Percentiles rank a stretch among this genome's conserved stretches.
These are phyloP conservation scores for Cladosporium cucumerinum DNA, from an alignment of 2,329 filamentous ascomycete species.

Conservation along the genomic window DNA sequence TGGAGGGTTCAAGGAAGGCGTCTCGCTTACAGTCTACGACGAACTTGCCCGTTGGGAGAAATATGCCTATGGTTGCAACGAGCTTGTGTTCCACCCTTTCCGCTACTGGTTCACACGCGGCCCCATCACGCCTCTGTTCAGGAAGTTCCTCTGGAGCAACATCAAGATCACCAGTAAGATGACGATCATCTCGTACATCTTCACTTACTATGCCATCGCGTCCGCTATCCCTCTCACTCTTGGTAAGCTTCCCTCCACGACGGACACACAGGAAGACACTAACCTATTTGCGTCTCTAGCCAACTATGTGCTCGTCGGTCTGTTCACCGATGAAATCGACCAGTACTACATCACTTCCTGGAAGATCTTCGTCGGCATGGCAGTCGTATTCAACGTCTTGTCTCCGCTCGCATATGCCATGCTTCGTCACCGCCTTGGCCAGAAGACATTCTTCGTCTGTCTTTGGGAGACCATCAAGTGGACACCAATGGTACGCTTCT, in stretches of 20 bases:
- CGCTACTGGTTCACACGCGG: constrained; percentile 59
- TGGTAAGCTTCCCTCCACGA: constrained; percentile 10
- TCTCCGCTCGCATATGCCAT: constrained; percentile 61
- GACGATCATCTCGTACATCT: constrained; percentile 68
- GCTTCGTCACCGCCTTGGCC: constrained; percentile 59
- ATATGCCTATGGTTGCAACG: constrained; percentile 69
- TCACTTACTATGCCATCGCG: constrained; percentile 69
- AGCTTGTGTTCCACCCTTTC: constrained; percentile 67
- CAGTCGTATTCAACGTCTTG: constrained; percentile 62
- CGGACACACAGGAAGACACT: neutral
- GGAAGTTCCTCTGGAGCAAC: constrained; percentile 56
- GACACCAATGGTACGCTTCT: constrained; percentile 48
- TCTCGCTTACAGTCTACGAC: constrained; percentile 70
- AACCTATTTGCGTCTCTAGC: constrained; percentile 24
- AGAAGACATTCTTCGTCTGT: constrained; percentile 49
- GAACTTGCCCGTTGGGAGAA: constrained; percentile 71
- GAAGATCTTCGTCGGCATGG: constrained; percentile 60
- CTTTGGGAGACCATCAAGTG: constrained; percentile 60
- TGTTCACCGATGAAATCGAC: constrained; percentile 65
- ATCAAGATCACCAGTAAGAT: constrained; percentile 66
- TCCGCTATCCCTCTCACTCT: constrained; percentile 64
- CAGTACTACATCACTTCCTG: constrained; percentile 67
- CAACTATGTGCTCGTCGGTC: constrained; percentile 71
- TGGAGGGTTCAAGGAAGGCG: constrained; percentile 69
- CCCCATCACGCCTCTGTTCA: constrained; percentile 64